phyloP scores from a whole-genome alignment of 2,329 filamentous ascomycete genomes.

The Trichophyton benhamiae region DNA sequence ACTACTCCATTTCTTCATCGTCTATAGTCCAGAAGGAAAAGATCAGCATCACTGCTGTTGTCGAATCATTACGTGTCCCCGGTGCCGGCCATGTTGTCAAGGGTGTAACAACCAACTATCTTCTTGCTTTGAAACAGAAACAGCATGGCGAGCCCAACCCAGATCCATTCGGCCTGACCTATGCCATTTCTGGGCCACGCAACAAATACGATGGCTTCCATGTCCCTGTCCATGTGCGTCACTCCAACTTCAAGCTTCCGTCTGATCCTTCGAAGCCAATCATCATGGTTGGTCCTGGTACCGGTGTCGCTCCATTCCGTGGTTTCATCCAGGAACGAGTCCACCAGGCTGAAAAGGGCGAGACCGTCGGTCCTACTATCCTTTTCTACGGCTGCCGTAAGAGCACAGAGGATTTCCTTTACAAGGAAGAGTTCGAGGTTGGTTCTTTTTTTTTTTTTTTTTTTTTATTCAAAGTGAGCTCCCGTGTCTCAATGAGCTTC shows the following conservation, averaged over 20 bases:
- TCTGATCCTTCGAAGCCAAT: slow-evolving; percentile 88
- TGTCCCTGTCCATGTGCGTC: slow-evolving; percentile 86
- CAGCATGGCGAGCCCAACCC: slow-evolving; percentile 67
- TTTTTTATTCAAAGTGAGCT: too few relatives aligned
- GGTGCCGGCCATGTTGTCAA: slow-evolving; percentile 70
- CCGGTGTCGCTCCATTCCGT: slow-evolving; percentile 87
- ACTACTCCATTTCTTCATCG: slow-evolving; percentile 98
- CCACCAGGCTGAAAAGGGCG: slow-evolving; percentile 64
- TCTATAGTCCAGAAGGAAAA: slow-evolving; percentile 87
- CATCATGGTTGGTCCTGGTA: slow-evolving; percentile 93
- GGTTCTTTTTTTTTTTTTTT: slow-evolving; percentile 25
- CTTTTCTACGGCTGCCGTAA: slow-evolving; percentile 95
- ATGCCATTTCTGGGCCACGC: slow-evolving; percentile 74
- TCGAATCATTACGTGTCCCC: slow-evolving; percentile 69
- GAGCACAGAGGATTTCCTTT: slow-evolving; percentile 79
- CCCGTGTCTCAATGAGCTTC: background rate
- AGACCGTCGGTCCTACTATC: slow-evolving; percentile 73
- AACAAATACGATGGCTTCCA: slow-evolving; percentile 97
- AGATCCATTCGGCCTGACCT: slow-evolving; percentile 70
- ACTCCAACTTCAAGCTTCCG: slow-evolving; percentile 98
- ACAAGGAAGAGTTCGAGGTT: slow-evolving; percentile 85
- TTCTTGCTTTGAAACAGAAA: slow-evolving; percentile 89
- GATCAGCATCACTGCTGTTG: slow-evolving; percentile 88
- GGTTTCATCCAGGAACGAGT: slow-evolving; percentile 90
- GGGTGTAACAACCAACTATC: slow-evolving; percentile 93